Percentiles rank a stretch among this genome's conserved stretches.
These are phyloP conservation scores for Steccherinum ochraceum DNA, from an alignment of 768 basidiomycete genomes.

Conservation along the genomic window DNA sequence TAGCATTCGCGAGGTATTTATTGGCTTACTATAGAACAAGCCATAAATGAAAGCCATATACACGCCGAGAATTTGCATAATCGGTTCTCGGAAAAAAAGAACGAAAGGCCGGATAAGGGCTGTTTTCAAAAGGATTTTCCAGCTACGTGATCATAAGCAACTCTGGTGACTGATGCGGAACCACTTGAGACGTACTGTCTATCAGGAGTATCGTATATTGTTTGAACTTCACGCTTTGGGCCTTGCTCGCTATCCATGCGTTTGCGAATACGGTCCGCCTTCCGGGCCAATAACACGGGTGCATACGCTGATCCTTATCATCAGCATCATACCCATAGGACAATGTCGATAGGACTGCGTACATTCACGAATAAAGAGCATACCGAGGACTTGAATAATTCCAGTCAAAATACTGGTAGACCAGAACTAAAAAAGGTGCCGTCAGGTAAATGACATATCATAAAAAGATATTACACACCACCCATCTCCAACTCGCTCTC, in stretches of 20 bases:
- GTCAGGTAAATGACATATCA: background rate
- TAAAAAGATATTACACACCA: constrained; percentile 32
- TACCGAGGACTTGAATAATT: constrained; percentile 44
- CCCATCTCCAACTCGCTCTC: constrained; percentile 64
- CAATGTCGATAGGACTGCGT: constrained; percentile 16
- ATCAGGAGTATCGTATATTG: constrained; percentile 38
- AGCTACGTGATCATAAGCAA: constrained; percentile 27
- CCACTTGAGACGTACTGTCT: constrained; percentile 11
- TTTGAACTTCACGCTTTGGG: constrained; percentile 31
- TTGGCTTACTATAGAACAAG: constrained; percentile 38
- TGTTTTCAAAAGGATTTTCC: constrained; percentile 43
- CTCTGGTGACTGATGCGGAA: background rate
- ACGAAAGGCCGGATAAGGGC: constrained; percentile 60
- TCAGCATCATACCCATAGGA: background rate
- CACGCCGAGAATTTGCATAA: constrained; percentile 54
- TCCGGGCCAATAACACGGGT: constrained; percentile 33
- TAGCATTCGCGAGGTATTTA: no score
- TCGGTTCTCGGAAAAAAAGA: constrained; percentile 52
- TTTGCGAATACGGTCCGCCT: constrained; percentile 39
- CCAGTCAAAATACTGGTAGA: constrained; percentile 53
- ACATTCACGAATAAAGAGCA: constrained; percentile 59
- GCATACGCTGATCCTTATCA: constrained; percentile 16
- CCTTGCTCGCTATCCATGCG: constrained; percentile 42
- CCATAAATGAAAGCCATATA: constrained; percentile 72
- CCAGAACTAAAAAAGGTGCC: constrained; percentile 47